Evolutionary conservation across 805 yeast genomes (phyloP), one percentile per base, ranked within the genome.

Genomic region (Candida argentea): DNA sequence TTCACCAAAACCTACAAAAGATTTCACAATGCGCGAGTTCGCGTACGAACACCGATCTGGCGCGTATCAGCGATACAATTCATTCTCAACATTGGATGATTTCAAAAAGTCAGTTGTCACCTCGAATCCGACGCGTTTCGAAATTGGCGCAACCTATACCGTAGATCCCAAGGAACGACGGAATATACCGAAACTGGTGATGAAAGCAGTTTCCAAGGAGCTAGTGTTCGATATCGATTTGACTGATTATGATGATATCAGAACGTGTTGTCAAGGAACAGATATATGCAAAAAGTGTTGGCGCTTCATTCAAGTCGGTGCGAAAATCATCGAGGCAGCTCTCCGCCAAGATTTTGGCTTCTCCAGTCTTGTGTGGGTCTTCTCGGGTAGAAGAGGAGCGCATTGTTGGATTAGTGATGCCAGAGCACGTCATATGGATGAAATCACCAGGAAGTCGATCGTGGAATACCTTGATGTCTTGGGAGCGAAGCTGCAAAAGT

Each of bases 351-450:
- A 89, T 52, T 91, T 91, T 54, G 97, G 95, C 1, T 87, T 83
- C 51, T 59, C 74, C 34, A 77, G 84, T 52, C 62, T 85, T 47
- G 63, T 91, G 27, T 91, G 97, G 97, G 95, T 89, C 4, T 91
- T 84, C 48, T 85, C 95, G 1, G 98, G 98, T 26, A 80, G 98
- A 65, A 82, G 98, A 70, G 98, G 98, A 53, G 94, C 93, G 10
- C 98, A 91, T 65, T 93, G 97, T 46, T 91, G 98, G 98, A 68
- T 91, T 14, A 82, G 94, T 53, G 98, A 91, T 49, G 55, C 68
- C 31, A 61, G 87, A 26, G 95, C 96, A 1, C 61, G 96, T 32
- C 43, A 50, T 2, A 53, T 91, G 36, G 80, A 73, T 37, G 97
- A 91, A 50, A 44, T 61, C 4, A 71, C 73, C 35, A 70, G 98